Conservation (phyloP, 1,139 yeast genomes). For the Pichia sp. region DNA sequence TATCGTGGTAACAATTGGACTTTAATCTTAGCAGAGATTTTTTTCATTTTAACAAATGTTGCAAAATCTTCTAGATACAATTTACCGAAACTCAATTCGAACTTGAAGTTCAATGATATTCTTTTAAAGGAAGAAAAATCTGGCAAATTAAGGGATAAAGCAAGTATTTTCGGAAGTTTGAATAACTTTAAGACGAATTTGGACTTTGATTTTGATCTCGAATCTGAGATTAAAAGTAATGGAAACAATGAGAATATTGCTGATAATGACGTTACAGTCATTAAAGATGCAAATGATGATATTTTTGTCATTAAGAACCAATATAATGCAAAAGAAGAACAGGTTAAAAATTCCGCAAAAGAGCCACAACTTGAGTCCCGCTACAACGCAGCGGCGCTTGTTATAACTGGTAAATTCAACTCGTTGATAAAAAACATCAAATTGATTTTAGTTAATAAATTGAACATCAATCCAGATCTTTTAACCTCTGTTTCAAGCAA, state of each 20-base stretch:
- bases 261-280: conserved; percentile 6
- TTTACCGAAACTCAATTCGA: conserved; percentile 23
- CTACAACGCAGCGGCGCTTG: neutral
- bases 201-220: conserved; percentile 4
- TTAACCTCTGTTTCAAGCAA: neutral
- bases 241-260: neutral
- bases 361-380: neutral
- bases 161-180: conserved; percentile 13
- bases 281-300: conserved; percentile 4
- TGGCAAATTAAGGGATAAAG: conserved; percentile 7
- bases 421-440: conserved; percentile 15
- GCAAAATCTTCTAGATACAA: conserved; percentile 33
- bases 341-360: neutral
- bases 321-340: neutral
- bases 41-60: conserved; percentile 41
- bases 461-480: neutral
- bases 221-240: neutral
- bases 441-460: neutral
- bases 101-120: neutral
- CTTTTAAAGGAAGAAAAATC: conserved; percentile 2
- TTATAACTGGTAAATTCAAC: conserved; percentile 1
- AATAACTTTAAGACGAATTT: conserved; percentile 7
- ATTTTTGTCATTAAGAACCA: neutral
- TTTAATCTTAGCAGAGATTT: conserved; percentile 50
- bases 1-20: conserved; percentile 46